Evolutionary conservation across 106 monocot species (phyloP).

Genomic region (Dactylorhiza incarnata): DNA sequence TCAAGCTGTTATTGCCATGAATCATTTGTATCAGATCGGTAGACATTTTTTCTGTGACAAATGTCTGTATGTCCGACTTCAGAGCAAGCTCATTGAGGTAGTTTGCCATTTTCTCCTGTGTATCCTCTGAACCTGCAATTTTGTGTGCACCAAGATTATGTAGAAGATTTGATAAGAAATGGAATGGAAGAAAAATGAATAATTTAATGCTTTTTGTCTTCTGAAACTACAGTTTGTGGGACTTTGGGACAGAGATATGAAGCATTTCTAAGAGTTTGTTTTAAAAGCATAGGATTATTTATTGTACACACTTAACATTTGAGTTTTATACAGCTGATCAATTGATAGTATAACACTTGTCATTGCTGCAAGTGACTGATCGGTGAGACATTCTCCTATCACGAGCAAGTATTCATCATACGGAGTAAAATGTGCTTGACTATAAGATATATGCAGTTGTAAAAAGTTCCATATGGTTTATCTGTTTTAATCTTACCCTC

Average conservation of each 20-base stretch:
- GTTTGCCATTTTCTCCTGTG: constrained; percentile 40
- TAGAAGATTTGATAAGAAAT: neutral
- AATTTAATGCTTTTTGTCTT: neutral
- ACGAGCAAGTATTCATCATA: no score
- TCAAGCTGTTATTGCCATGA: constrained; percentile 9
- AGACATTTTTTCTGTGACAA: constrained; percentile 28
- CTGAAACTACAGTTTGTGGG: no score
- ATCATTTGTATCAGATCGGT: constrained; percentile 37
- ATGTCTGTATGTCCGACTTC: constrained; percentile 21
- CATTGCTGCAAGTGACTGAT: no score
- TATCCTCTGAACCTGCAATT: constrained; percentile 37
- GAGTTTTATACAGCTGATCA: no score
- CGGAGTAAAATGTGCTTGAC: no score
- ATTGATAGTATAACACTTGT: no score
- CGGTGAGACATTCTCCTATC: no score
- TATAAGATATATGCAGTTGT: no score
- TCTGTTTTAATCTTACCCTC: no score
- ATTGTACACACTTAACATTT: no score
- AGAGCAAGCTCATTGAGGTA: constrained; percentile 42
- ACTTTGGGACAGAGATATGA: neutral
- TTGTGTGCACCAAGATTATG: neutral
- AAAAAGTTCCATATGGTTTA: no score
- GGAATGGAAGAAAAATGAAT: neutral
- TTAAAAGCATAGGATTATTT: no score
- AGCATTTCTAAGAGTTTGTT: neutral